These are phyloP conservation scores for Tolypocladium nubicola DNA, from an alignment of 2,329 filamentous ascomycete genomes.

Conservation along the genomic window DNA sequence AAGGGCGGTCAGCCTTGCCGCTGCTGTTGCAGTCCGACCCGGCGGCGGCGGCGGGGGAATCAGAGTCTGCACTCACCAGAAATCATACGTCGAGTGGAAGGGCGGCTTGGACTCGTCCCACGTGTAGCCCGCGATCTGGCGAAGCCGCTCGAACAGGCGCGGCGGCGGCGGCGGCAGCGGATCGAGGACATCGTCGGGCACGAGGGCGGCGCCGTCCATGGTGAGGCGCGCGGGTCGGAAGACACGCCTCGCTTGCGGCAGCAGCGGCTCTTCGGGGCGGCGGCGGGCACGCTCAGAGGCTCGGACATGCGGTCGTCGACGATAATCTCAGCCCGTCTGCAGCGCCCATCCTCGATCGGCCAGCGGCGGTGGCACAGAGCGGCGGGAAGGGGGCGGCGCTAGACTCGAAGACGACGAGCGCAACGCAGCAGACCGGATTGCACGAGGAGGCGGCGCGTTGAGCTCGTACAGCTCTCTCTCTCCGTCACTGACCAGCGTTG, in stretches of 20 bases:
- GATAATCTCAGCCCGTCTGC: conserved; percentile 13
- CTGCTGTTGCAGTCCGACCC: background rate
- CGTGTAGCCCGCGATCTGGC: conserved; percentile 62
- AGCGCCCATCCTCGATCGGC: conserved; percentile 22
- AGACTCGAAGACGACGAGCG: background rate
- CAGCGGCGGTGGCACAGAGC: background rate
- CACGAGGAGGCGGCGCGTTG: background rate
- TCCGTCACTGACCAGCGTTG: background rate
- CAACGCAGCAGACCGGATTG: background rate
- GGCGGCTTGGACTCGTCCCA: conserved; percentile 58
- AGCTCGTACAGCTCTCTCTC: background rate
- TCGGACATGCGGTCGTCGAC: conserved; percentile 16
- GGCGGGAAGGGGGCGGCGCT: background rate
- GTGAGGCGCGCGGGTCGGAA: conserved; percentile 10
- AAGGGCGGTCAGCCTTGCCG: background rate
- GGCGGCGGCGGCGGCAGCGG: conserved; percentile 55
- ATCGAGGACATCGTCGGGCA: conserved; percentile 45
- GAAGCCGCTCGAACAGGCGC: conserved; percentile 61
- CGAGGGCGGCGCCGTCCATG: conserved; percentile 41
- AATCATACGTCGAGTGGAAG: conserved; percentile 68
- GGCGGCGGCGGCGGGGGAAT: background rate
- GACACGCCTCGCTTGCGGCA: background rate
- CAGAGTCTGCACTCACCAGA: conserved; percentile 48
- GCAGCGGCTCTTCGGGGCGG: background rate
- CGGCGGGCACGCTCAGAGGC: conserved; percentile 7